Evolutionary conservation across 805 yeast species (phyloP), one percentile per base, ranked within the genome.

Genomic region (Lipomyces yamanashiensis): DNA sequence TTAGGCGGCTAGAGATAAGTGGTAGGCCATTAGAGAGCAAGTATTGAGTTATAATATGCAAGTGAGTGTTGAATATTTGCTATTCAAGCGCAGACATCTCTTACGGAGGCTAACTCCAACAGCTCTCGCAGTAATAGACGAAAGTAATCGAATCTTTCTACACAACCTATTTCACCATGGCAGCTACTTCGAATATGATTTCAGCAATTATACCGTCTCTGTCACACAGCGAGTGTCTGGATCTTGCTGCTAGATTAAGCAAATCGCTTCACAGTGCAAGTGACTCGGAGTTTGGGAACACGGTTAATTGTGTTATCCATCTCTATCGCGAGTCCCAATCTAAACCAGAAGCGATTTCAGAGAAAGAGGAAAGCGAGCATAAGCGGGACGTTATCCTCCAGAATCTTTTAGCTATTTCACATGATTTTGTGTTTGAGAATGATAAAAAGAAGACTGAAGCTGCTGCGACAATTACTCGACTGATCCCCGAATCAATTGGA

Each of bases 401-500:
- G 34, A n/a, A 36, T 7, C 44, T 51, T n/a, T 17, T 36, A 10
- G 21, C n/a, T 17, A 7, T 23, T 7, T 41, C 44, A 5, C 13
- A 23, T 8, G 39, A 41, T 53, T 40, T 53, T 41, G 10, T 34
- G 5, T 21, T 9, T 13, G 57, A 53, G 23, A 41, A 21, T 28
- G 48, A n/a, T 23, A 43, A 10, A 7, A 39, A 36, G 44, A 41
- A 53, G 9, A 43, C 41, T 8, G 36, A 40, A 13, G 48, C 48
- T 9, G 48, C 33, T 21, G 21, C 48, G 23, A 23, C 15, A 6
- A 34, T 45, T 17, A 40, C 51, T 5, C 51, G 51, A 5, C 43
- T 33, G 7, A 52, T 58, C 9, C 62, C 56, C 2, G 58, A 43
- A n/a, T 17, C 45, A 9, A 21, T 51, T n/a, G 57, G 62, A 15